Evolutionary conservation across 768 basidiomycete species (phyloP).

Genomic region (Tulasnella sp.): DNA sequence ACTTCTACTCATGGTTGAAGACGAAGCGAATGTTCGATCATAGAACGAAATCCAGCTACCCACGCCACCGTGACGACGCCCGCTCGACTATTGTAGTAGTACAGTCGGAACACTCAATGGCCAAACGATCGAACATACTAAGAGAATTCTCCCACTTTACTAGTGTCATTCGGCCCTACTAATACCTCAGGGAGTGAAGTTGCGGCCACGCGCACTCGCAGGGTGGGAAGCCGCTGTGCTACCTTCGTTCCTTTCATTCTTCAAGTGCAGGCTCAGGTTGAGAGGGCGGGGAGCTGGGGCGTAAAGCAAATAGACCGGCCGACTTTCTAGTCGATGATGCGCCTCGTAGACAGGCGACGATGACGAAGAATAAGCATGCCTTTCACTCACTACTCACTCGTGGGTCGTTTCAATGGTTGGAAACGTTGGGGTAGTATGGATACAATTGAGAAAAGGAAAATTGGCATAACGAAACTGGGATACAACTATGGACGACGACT

Average conservation of each 20-base stretch:
- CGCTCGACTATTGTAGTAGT: no score
- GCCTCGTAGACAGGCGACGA: neutral
- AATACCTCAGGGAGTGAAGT: neutral
- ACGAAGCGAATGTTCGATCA: no score
- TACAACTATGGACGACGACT: no score
- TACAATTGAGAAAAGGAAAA: no score
- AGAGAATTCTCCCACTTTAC: neutral
- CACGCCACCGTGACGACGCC: no score
- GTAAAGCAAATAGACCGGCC: neutral
- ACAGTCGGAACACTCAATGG: neutral
- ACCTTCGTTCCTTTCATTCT: neutral
- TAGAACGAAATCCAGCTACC: no score
- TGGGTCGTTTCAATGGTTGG: no score
- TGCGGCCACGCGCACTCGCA: neutral
- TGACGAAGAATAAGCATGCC: no score
- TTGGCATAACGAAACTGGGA: no score
- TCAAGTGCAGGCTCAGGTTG: neutral
- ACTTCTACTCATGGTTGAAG: no score
- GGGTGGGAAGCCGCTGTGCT: neutral
- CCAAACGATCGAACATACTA: neutral
- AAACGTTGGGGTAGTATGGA: no score
- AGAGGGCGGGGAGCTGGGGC: neutral
- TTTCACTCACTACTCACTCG: no score
- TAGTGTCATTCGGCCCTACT: neutral
- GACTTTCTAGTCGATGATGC: neutral